phyloP scores from a whole-genome alignment of 306 rosid species.

The Argentina anserina region DNA sequence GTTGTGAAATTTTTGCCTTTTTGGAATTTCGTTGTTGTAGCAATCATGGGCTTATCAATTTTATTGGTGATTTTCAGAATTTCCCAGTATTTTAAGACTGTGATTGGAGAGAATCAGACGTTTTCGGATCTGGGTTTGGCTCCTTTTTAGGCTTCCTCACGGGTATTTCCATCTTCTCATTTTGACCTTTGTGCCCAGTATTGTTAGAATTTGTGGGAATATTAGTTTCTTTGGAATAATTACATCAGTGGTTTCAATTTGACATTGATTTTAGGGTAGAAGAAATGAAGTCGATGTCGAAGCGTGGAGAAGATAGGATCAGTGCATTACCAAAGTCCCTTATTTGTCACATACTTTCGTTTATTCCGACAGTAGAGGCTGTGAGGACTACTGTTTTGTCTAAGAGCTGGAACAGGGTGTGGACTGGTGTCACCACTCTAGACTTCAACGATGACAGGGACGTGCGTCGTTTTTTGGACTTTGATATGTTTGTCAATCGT shows the following conservation, averaged over 20 bases:
- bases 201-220: no score
- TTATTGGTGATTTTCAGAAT: no score
- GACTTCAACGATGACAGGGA: not conserved
- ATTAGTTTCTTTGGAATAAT: no score
- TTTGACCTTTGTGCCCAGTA: no score
- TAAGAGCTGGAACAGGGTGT: not conserved
- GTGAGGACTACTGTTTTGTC: not conserved
- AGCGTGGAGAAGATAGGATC: not conserved
- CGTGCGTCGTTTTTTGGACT: fast-evolving
- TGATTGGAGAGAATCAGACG: no score
- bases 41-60: no score
- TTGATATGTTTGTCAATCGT: not conserved
- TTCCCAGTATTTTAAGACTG: no score
- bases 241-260: not conserved
- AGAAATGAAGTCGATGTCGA: not conserved
- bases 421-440: not conserved
- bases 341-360: not conserved
- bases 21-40: no score
- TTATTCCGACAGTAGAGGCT: not conserved
- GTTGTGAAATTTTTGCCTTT: no score
- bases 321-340: not conserved
- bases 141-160: no score
- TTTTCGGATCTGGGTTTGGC: no score
- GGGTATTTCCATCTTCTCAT: no score
- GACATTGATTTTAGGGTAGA: not conserved